These are phyloP conservation scores for Geum urbanum DNA, from an alignment of 306 rosid genomes.

Conservation along the genomic window DNA sequence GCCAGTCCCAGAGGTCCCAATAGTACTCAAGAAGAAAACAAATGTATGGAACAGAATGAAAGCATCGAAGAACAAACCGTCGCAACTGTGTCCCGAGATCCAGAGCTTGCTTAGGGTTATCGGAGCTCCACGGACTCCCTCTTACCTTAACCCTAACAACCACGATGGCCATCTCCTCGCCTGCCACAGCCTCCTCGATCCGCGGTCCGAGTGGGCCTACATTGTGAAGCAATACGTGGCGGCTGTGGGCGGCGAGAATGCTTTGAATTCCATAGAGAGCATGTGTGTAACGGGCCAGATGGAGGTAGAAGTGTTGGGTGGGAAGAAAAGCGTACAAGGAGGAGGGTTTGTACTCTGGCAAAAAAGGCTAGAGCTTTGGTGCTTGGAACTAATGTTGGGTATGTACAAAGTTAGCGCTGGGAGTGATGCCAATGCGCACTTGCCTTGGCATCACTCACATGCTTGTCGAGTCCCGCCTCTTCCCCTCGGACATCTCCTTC, in stretches of 20 bases:
- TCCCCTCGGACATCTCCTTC: conserved; percentile 76
- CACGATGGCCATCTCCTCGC: conserved; percentile 41
- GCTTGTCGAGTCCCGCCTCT: conserved; percentile 85
- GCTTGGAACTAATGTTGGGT: conserved; percentile 70
- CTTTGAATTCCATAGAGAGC: conserved; percentile 56
- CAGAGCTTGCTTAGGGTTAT: conserved; percentile 63
- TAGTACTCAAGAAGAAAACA: conserved; percentile 35
- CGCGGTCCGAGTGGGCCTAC: conserved; percentile 38
- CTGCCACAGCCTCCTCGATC: neutral
- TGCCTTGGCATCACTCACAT: conserved; percentile 97
- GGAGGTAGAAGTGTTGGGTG: conserved; percentile 53
- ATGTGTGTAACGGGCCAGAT: conserved; percentile 90
- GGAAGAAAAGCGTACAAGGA: conserved; percentile 62
- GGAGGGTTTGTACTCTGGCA: conserved; percentile 84
- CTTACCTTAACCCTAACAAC: conserved; percentile 32
- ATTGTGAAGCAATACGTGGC: conserved; percentile 83
- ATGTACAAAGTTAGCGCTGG: conserved; percentile 80
- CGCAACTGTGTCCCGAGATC: conserved; percentile 47
- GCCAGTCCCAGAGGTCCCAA: conserved; percentile 70
- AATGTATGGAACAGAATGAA: conserved; percentile 54
- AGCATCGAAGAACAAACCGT: conserved; percentile 14
- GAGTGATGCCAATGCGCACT: conserved; percentile 73
- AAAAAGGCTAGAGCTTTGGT: conserved; percentile 68
- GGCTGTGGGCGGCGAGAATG: conserved; percentile 78
- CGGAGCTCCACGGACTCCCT: conserved; percentile 84